Base-by-base conservation (phyloP, 495 filamentous ascomycete species). In the Penicillium chermesinum region DNA sequence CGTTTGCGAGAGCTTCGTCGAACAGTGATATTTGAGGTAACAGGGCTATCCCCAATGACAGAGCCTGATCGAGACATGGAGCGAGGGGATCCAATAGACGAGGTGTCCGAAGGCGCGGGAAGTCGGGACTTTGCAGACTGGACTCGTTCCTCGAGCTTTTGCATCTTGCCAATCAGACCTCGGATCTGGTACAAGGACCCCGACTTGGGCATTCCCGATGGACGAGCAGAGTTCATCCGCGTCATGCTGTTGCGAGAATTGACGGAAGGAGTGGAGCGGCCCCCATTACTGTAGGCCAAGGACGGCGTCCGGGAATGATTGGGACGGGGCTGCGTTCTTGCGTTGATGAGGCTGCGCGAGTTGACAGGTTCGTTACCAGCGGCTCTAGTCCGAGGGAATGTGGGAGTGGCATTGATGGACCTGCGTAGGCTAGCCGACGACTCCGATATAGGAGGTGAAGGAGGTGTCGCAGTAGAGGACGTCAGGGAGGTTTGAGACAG, bases 91-190 rank as follows among this genome's bases (percentile, higher is more conserved):
- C 77, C 74, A 20, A 85, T 84, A n/a, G 91, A 89, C 4, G 93
- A 90, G 2, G 88, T 91, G 41, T 71, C 78, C 12, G 79, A 79
- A 8, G 88, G 88, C 3, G 81, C 86, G 1, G 93, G 93, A 2
- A 98, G 79, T 64, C 95, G 95, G 25, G 89, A 95, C 51, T 89
- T 82, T 18, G 87, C 93, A n/a, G 86, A 88, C 40, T 97, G 90
- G 6, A 98, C 90, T 22, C 91, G 78, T 48, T 91, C 86, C 64
- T 97, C 94, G 34, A 98, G 81, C 52, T 85, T 83, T 64, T 95
- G 89, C 94, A 98, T 96, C 67, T 96, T 93, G 17, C 88, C 90
- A 47, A 91, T 93, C 44, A 98, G 80, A 2, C 84, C 84, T 19
- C 93, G 89, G 59, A 97, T 91, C 58, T 98, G 93, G 47, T 86